A percentile compares a stretch with the other conserved stretches of the same genome.
Evolutionary conservation across 2,329 filamentous ascomycete genomes (phyloP).

Genomic region (Talaromyces sp.): DNA sequence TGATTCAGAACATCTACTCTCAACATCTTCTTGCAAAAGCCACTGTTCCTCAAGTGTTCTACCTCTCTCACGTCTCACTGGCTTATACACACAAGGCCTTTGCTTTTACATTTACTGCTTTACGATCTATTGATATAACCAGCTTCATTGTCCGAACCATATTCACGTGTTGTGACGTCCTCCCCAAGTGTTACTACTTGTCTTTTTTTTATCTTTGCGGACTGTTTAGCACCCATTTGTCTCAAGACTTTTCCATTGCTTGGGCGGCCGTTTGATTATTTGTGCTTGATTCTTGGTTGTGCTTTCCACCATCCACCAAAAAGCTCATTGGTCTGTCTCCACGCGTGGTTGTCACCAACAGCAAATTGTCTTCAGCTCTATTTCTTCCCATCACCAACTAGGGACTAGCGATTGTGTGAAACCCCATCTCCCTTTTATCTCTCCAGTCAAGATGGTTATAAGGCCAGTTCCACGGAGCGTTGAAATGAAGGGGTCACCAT

Average conservation of each 20-base stretch:
- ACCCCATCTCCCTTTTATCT: not conserved
- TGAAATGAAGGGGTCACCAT: not conserved
- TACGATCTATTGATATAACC: not conserved
- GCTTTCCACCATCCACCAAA: not conserved
- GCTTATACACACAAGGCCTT: not conserved
- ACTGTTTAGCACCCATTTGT: not conserved
- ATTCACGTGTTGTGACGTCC: not conserved
- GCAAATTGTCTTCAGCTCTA: not conserved
- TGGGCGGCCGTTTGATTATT: not conserved
- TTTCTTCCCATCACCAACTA: too few relatives aligned
- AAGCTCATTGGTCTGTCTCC: not conserved
- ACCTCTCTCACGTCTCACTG: not conserved
- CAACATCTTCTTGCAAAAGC: not conserved
- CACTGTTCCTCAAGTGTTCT: not conserved
- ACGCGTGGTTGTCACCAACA: not conserved
- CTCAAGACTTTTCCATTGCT: not conserved
- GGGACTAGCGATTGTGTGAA: too few relatives aligned
- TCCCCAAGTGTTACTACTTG: not conserved
- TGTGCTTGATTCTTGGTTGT: not conserved
- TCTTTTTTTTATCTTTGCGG: not conserved
- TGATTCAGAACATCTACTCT: not conserved
- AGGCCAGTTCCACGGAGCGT: not conserved
- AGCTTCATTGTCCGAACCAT: not conserved
- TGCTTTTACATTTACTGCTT: not conserved
- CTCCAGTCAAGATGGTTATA: slow-evolving; percentile 3